Evolutionary conservation across 345 rosid species (phyloP), one percentile per base, ranked within the genome.

Genomic region (Nephelium lappaceum): DNA sequence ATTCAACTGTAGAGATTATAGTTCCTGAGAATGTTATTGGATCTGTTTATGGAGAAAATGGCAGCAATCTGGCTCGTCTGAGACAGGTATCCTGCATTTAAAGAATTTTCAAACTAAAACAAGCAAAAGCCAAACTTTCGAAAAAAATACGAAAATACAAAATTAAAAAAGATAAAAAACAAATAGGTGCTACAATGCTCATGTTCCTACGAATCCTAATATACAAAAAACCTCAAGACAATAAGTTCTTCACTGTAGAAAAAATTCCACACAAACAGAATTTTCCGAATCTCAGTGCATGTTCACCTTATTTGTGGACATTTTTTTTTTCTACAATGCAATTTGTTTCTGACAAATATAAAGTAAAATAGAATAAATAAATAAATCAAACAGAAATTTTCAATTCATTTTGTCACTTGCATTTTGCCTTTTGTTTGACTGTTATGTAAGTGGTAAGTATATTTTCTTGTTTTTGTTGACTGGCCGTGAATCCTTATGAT

Each of bases 1-100:
- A 92, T 83, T 88, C 97, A 65, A 93, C 95, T 1, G 91, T 95
- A 9, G 99, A 93, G 88, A 91, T 93, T 66, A 74, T 82, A 73
- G 90, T 95, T 68, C 96, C 98, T 65, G 97, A 91, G 67, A 79
- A 80, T 78, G 88, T 91, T 75, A 86, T 95, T 80, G 89, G 86
- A 68, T 87, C 90, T 83, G 98, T 95, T 61, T 92, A 87, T 85
- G 98, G 98, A 79, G 97, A 91, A 84, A 85, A 90, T 62, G 97
- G 95, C 77, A 79, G 87, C 86, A 93, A 91, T 89, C 90, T 93
- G 78, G 78, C 88, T 78, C 92, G 89, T 63, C 85, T 95, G 84
- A 87, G 89, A 90, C 91, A 91, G 95, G 95, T 91, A 82, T 81
- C 36, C 3, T 61, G 24, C 53, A 49, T 65, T 76, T 57, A 67